These are phyloP conservation scores for Euphrasia confusa DNA, from an alignment of 257 asterid species.

Conservation along the genomic window DNA sequence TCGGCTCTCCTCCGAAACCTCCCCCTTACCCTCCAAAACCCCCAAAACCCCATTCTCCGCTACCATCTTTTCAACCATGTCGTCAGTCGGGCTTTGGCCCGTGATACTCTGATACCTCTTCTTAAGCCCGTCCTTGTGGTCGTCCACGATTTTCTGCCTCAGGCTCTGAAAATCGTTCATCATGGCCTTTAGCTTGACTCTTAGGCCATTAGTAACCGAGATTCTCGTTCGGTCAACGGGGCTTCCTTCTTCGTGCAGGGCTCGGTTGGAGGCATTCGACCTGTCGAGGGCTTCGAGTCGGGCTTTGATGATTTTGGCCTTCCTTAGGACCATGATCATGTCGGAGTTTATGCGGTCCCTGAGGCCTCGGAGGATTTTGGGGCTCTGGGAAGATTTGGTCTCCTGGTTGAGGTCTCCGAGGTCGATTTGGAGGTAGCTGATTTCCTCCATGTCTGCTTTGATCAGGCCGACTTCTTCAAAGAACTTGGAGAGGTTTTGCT, in stretches of 20 bases:
- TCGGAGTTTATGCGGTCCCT: slow-evolving; percentile 62
- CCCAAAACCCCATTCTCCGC: slow-evolving; percentile 27
- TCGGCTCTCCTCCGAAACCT: slow-evolving; percentile 40
- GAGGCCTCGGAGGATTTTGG: slow-evolving; percentile 54
- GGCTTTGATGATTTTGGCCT: slow-evolving; percentile 57
- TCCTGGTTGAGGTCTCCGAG: slow-evolving; percentile 60
- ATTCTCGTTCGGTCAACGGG: slow-evolving; percentile 60
- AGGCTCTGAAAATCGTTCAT: slow-evolving; percentile 66
- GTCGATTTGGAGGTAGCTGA: slow-evolving; percentile 53
- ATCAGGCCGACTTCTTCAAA: slow-evolving; percentile 52
- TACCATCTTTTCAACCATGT: slow-evolving; percentile 47
- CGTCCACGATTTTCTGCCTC: slow-evolving; percentile 48
- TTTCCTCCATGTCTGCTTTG: slow-evolving; percentile 66
- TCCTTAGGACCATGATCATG: slow-evolving; percentile 49
- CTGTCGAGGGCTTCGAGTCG: slow-evolving; percentile 61
- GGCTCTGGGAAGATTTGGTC: slow-evolving; percentile 43
- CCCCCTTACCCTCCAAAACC: slow-evolving; percentile 40
- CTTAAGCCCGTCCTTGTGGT: slow-evolving; percentile 58
- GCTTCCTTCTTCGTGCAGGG: slow-evolving; percentile 39
- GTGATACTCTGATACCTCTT: slow-evolving; percentile 37
- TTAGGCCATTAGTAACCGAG: slow-evolving; percentile 60
- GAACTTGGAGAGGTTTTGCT: slow-evolving; percentile 46
- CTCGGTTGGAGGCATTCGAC: slow-evolving; percentile 46
- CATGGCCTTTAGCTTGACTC: slow-evolving; percentile 52
- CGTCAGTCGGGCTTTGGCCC: slow-evolving; percentile 54